A percentile compares a stretch with the other conserved stretches of the same genome.
Evolutionary conservation across 495 filamentous ascomycete species (phyloP).

Genomic region (Daldinia concentrica): DNA sequence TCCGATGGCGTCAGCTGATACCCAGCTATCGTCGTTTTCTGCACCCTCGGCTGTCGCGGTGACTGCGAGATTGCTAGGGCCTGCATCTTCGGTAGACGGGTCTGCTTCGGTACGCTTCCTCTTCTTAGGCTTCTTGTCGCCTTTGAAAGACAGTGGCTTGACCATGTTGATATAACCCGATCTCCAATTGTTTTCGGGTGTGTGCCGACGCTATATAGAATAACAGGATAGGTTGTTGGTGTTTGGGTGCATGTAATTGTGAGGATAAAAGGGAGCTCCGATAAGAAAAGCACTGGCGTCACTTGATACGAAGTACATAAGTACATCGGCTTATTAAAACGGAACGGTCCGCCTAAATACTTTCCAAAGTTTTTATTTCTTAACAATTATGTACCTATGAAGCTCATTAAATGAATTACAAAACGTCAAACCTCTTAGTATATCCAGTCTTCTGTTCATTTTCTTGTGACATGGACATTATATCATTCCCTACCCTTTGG

Average conservation of each 20-base stretch:
- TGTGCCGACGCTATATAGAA: neutral
- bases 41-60: conserved; percentile 53
- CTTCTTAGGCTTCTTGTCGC: conserved; percentile 95
- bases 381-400: neutral
- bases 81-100: conserved; percentile 47
- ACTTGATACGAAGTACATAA: conserved; percentile 8
- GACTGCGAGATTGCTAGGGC: conserved; percentile 49
- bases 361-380: neutral
- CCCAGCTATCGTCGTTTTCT: conserved; percentile 84
- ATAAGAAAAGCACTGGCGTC: conserved; percentile 26
- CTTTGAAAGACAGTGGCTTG: conserved; percentile 92
- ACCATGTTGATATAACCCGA: conserved; percentile 59
- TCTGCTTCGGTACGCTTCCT: conserved; percentile 71
- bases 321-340: neutral
- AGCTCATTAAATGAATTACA: neutral
- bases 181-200: neutral
- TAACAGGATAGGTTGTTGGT: neutral
- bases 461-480: no score
- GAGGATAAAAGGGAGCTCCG: conserved; percentile 7
- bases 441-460: neutral
- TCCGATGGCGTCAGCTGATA: conserved; percentile 75
- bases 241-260: conserved; percentile 1
- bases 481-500: neutral
- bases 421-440: neutral
- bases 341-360: neutral